Conservation (phyloP, 164 flowering plant genomes). For the Liriodendron chinense region DNA sequence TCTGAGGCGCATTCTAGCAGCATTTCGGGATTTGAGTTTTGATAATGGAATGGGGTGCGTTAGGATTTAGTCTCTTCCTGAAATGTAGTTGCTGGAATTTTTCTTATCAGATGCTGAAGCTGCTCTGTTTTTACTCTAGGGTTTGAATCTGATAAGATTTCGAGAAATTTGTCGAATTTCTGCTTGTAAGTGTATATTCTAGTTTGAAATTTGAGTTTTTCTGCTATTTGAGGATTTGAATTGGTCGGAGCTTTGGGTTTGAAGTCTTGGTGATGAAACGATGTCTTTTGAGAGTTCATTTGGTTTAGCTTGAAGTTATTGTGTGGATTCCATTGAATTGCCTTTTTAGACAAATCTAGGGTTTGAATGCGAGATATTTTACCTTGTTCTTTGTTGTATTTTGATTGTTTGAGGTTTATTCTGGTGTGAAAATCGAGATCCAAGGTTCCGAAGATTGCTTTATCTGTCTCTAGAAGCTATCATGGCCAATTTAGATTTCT, state of each 20-base stretch:
- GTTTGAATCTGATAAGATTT: slow-evolving; percentile 5
- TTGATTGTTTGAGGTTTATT: background rate
- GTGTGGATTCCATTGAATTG: background rate
- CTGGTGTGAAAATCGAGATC: too few species aligned
- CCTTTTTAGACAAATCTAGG: background rate
- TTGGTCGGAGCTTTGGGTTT: background rate
- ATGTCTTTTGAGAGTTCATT: background rate
- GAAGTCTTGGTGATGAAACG: background rate
- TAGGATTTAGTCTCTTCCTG: background rate
- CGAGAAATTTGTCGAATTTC: background rate
- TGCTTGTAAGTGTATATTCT: background rate
- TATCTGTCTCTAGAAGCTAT: too few species aligned
- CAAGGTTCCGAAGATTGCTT: too few species aligned
- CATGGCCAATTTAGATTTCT: too few species aligned
- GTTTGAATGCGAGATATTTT: too few species aligned
- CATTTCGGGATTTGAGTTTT: background rate
- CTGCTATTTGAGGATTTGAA: background rate
- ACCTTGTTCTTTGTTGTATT: background rate
- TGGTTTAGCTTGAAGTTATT: background rate
- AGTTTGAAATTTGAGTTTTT: background rate
- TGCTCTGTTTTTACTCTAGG: slow-evolving; percentile 3
- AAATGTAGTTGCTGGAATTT: slow-evolving; percentile 16
- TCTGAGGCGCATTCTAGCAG: slow-evolving; percentile 7
- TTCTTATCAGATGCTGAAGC: slow-evolving; percentile 22
- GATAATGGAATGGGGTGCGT: background rate